Conservation (phyloP, 106 monocot species). For the Narthecium ossifragum region DNA sequence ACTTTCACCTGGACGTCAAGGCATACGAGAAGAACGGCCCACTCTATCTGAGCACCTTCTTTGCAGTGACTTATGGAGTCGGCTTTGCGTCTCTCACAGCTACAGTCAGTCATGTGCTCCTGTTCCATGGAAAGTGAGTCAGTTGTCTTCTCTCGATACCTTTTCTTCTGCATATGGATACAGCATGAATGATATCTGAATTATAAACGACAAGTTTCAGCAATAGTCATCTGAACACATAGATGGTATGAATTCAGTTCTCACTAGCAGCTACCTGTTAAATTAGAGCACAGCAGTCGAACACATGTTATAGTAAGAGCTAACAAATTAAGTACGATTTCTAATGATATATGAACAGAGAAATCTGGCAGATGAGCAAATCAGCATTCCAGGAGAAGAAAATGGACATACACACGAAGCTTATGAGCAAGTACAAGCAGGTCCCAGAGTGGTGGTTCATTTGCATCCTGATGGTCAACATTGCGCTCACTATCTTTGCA, state of each 20-base stretch:
- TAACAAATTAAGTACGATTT: no score
- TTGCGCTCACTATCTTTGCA: conserved; percentile 55
- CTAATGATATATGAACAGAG: conserved; percentile 25
- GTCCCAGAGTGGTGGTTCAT: conserved; percentile 94
- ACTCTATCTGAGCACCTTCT: conserved; percentile 78
- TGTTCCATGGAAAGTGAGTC: conserved; percentile 81
- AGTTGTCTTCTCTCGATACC: no score
- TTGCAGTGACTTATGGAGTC: conserved; percentile 67
- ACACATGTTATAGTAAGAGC: no score
- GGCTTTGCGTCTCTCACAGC: conserved; percentile 82
- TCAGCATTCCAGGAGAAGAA: conserved; percentile 71
- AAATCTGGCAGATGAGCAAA: conserved; percentile 70
- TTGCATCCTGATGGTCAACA: conserved; percentile 55
- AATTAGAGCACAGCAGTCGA: no score
- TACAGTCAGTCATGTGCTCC: conserved; percentile 57
- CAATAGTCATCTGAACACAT: no score
- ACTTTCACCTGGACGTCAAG: conserved; percentile 60
- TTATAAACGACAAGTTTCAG: no score
- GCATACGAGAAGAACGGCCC: conserved; percentile 66
- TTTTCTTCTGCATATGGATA: no score
- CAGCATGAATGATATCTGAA: no score
- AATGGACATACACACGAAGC: conserved; percentile 80
- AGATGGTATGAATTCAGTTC: no score
- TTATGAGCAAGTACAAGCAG: conserved; percentile 80
- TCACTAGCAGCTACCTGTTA: no score